Base-by-base conservation (phyloP, 805 yeast species). In the Geotrichum ghanense region DNA sequence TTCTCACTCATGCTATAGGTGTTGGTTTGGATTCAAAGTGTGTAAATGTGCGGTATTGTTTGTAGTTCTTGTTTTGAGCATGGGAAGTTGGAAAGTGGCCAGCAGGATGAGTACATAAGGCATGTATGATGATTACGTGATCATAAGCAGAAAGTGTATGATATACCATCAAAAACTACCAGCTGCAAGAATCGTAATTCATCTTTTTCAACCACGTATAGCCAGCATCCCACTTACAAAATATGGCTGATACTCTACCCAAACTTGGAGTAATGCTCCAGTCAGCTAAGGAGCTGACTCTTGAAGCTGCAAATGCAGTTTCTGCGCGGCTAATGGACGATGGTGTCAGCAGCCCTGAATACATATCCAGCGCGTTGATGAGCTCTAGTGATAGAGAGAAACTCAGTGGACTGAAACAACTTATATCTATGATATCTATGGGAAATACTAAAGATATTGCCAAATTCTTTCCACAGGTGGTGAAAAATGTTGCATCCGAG, bases 261-360 rank as follows among this genome's bases (percentile, higher is more conserved):
- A 73, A 75, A 50, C 67, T 85, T 55, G 73, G 88, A 20, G 77
- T 84, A 14, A 78, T 85, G 64, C 68, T 87, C 46, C 94, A 84
- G 64, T 77, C 87, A 22, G 95, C 95, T 1, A 74, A 78, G 52
- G 88, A 80, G 52, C 63, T 85, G 54, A 83, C 95, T 2, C 69
- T 83, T 44, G 92, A 83, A 53, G 94, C 94, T 1, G 92, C 94
- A 1, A 82, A 80, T 1, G 77, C 84, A 9, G 92, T 94, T 0
- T 74, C 86, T 1, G 74, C 81, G 4, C 69, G 78, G 50, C 64
- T 79, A 22, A 74, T 79, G 19, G 89, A 81, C 49, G 74, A 83
- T 3, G 78, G 85, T 2, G 67, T 71, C 4, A 67, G 64, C 16
- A 70, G 79, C n/a, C 76, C 85, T 1, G 70, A 71, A 42, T 92